Conservation (phyloP, 225 moss, liverwort and hornwort genomes). For the Anthoceros angustus region DNA sequence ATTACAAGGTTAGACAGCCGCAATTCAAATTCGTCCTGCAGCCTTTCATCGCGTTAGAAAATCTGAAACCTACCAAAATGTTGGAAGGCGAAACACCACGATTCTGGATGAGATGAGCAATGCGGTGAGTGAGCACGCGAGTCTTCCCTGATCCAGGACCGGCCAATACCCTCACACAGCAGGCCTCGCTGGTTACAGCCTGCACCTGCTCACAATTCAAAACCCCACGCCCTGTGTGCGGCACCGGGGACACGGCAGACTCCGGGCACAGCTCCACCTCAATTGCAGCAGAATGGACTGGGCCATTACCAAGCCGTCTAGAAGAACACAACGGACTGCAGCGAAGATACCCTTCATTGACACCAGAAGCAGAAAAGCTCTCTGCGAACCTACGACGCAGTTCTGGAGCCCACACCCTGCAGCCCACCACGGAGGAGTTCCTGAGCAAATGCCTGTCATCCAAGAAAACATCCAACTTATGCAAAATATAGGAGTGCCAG, state of each 20-base stretch:
- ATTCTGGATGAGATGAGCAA: conserved; percentile 24
- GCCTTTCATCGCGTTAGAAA: not conserved
- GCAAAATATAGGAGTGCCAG: not conserved
- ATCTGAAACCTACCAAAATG: conserved; percentile 17
- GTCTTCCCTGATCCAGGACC: conserved; percentile 46
- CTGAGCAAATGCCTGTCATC: not conserved
- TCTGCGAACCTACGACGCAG: no score
- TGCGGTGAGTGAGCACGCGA: conserved; percentile 33
- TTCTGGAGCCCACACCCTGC: no score
- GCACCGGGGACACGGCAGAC: not conserved
- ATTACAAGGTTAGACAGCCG: not conserved
- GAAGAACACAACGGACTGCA: no score
- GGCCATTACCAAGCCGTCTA: no score
- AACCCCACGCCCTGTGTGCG: not conserved
- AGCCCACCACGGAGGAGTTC: no score
- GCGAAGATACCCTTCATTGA: no score
- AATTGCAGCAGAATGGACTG: not conserved
- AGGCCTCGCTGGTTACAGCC: conserved; percentile 19
- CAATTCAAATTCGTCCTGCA: not conserved
- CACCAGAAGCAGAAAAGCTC: no score
- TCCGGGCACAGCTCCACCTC: conserved; percentile 3
- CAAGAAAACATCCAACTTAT: not conserved
- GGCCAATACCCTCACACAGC: conserved; percentile 31
- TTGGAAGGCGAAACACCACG: conserved; percentile 17
- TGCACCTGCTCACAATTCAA: conserved; percentile 26